These are phyloP conservation scores for Fibroporia radiculosa DNA, from an alignment of 768 basidiomycete genomes.

Conservation along the genomic window DNA sequence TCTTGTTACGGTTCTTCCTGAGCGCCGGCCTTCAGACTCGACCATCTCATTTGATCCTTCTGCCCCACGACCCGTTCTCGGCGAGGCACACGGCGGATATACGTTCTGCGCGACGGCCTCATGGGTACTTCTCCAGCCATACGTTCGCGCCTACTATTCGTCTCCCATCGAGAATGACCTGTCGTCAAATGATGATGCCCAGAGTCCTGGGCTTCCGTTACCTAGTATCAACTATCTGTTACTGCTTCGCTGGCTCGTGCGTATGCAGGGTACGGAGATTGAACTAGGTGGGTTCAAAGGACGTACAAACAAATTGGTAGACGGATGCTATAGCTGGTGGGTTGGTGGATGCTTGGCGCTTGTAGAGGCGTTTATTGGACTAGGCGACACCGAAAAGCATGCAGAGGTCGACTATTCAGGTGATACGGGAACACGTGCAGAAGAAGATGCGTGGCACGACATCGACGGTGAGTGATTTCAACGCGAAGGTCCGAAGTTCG, in stretches of 20 bases:
- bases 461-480: slow-evolving; percentile 45
- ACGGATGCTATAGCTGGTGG: slow-evolving; percentile 99
- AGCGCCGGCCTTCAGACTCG: too few relatives aligned
- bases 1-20: too few relatives aligned
- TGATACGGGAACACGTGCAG: not conserved
- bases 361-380: slow-evolving; percentile 47
- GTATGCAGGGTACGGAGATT: slow-evolving; percentile 76
- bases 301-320: slow-evolving; percentile 95
- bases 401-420: not conserved
- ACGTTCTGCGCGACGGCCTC: slow-evolving; percentile 89
- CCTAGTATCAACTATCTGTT: slow-evolving; percentile 48
- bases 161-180: not conserved
- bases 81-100: slow-evolving; percentile 97
- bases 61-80: slow-evolving; percentile 64
- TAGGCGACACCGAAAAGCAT: slow-evolving; percentile 8
- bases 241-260: slow-evolving; percentile 72
- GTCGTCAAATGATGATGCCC: slow-evolving; percentile 7
- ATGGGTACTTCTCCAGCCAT: slow-evolving; percentile 70
- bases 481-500: not conserved
- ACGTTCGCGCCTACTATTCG: slow-evolving; percentile 24
- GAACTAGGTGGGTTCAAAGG: slow-evolving; percentile 93
- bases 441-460: slow-evolving; percentile 58
- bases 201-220: slow-evolving; percentile 13
- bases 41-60: too few relatives aligned
- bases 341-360: slow-evolving; percentile 83